Base-by-base conservation (phyloP, 441 rosid genomes). In the Bocquillonia castaneifolia region DNA sequence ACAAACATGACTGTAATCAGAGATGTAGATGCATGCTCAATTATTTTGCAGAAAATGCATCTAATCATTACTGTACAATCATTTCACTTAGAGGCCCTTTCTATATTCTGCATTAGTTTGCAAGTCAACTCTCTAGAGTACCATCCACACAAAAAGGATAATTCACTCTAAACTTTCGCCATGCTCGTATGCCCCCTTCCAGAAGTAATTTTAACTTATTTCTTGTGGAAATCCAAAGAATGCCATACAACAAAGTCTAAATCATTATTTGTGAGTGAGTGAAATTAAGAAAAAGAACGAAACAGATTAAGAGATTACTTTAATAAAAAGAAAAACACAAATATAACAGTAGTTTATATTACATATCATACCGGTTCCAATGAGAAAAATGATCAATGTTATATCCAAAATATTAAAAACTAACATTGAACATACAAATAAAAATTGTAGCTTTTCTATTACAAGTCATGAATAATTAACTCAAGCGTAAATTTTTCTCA, bases 171-270 rank as follows among this genome's bases (percentile, higher is more conserved):
- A n/a, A n/a, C n/a, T n/a, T n/a, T n/a, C n/a, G n/a, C n/a, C n/a
- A n/a, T n/a, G n/a, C n/a, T n/a, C n/a, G n/a, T n/a, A n/a, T n/a
- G n/a, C n/a, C n/a, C n/a, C n/a, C n/a, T n/a, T n/a, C n/a, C n/a
- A n/a, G n/a, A n/a, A n/a, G n/a, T n/a, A n/a, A n/a, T n/a, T n/a
- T n/a, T n/a, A n/a, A n/a, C n/a, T n/a, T n/a, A 5, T 40, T 25
- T n/a, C 23, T n/a, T 50, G 10, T 5, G 22, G 39, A 34, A 25
- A 29, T 57, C 65, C 40, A 42, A 62, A 0, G 15, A 6, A 39
- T 60, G 51, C 34, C 64, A 60, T 37, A 25, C 31, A 60, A 60
- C 53, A 26, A 62, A 37, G 45, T 62, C 53, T 4, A 59, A 22
- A 36, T 3, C n/a, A n/a, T n/a, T n/a, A n/a, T n/a, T n/a, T n/a